Evolutionary conservation across 768 basidiomycete species (phyloP).

Genomic region (Hygrophoropsis aurantiaca): DNA sequence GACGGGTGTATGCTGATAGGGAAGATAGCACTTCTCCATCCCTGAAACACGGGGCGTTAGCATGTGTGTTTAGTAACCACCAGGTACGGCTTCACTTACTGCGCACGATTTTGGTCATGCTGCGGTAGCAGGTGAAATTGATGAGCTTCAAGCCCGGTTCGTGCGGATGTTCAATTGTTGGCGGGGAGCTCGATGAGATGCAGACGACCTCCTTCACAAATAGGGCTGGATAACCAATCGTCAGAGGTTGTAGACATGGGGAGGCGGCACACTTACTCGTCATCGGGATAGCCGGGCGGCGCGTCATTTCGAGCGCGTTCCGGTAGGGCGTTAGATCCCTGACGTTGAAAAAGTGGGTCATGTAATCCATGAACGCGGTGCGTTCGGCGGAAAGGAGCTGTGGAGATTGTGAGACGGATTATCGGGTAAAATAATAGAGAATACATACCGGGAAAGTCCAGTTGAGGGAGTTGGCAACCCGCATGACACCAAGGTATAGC

Average conservation of each 20-base stretch:
- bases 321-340: conserved; percentile 26
- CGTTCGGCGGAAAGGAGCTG: too few relatives aligned
- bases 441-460: too few relatives aligned
- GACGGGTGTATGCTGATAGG: conserved; percentile 37
- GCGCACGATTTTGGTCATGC: conserved; percentile 40
- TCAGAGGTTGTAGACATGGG: neutral
- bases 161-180: conserved; percentile 16
- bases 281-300: conserved; percentile 30
- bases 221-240: conserved; percentile 10
- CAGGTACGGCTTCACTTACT: conserved; percentile 24
- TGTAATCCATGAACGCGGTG: too few relatives aligned
- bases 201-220: conserved; percentile 30
- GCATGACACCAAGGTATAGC: too few relatives aligned
- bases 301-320: conserved; percentile 25
- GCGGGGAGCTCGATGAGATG: conserved; percentile 13
- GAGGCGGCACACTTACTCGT: conserved; percentile 21
- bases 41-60: too few relatives aligned
- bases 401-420: too few relatives aligned
- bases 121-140: conserved; percentile 38
- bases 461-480: too few relatives aligned
- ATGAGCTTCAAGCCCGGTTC: conserved; percentile 30
- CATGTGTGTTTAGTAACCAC: conserved; percentile 3
- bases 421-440: too few relatives aligned
- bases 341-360: too few relatives aligned
- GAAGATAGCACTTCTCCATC: conserved; percentile 47